A percentile compares a stretch with the other conserved stretches of the same genome.
phyloP scores from a whole-genome alignment of 495 filamentous ascomycete species.

The Xylaria scruposa region DNA sequence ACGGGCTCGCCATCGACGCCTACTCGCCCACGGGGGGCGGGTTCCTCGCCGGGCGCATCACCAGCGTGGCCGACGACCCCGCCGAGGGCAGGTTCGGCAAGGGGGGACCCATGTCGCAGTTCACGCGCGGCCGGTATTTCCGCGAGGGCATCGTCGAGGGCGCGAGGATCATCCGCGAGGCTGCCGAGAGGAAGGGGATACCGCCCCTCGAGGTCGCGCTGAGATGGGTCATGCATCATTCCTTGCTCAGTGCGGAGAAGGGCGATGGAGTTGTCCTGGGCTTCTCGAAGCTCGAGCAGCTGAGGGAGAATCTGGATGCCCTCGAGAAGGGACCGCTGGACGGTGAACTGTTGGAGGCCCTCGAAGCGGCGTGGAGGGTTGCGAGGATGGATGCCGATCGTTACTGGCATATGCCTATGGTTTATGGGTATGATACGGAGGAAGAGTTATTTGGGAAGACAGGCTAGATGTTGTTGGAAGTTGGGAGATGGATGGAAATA shows the following conservation, averaged over 20 bases:
- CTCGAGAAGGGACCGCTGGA: conserved; percentile 78
- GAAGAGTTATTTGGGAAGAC: conserved; percentile 57
- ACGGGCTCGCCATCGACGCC: conserved; percentile 77
- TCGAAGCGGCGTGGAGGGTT: conserved; percentile 70
- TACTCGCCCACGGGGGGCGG: conserved; percentile 84
- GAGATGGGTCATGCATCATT: conserved; percentile 79
- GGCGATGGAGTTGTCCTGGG: conserved; percentile 78
- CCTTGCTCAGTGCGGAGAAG: conserved; percentile 68
- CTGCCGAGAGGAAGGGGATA: conserved; percentile 69
- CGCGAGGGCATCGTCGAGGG: conserved; percentile 74
- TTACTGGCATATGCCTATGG: conserved; percentile 73
- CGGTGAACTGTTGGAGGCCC: conserved; percentile 68
- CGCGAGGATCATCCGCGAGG: conserved; percentile 68
- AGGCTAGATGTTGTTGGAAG: background rate
- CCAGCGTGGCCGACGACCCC: conserved; percentile 60
- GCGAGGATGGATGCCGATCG: conserved; percentile 65
- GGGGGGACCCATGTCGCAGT: conserved; percentile 55
- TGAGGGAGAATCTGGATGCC: conserved; percentile 71
- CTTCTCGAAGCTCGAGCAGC: conserved; percentile 69
- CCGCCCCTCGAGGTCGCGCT: conserved; percentile 76
- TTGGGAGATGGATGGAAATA: background rate
- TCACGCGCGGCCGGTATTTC: conserved; percentile 76
- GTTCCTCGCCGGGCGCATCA: conserved; percentile 69
- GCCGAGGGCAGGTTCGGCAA: conserved; percentile 66
- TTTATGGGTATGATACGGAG: conserved; percentile 67